phyloP scores from a whole-genome alignment of 2,329 filamentous ascomycete species.

The Periconia digitata region DNA sequence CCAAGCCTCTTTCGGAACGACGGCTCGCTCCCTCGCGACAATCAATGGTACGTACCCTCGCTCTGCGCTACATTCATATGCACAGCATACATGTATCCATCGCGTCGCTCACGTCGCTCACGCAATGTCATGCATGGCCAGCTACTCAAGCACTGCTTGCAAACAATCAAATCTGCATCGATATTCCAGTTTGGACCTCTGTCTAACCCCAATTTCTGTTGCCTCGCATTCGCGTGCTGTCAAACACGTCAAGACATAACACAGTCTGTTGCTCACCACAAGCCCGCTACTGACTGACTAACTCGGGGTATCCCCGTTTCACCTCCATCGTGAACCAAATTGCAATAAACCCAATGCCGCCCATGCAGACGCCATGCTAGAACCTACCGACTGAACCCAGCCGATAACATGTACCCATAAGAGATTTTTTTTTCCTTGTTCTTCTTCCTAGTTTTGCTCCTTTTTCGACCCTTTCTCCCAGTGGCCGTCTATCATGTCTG shows the following conservation, averaged over 20 bases:
- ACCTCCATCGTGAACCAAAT: conserved; percentile 27
- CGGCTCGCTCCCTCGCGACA: neutral
- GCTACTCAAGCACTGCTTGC: too few species aligned
- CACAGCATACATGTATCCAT: too few species aligned
- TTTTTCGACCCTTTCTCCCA: conserved; percentile 8
- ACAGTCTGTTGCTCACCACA: conserved; percentile 15
- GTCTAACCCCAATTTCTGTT: too few species aligned
- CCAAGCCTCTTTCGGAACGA: conserved; percentile 5
- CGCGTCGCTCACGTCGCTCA: too few species aligned
- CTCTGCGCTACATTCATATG: neutral
- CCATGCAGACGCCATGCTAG: conserved; percentile 44
- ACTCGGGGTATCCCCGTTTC: conserved; percentile 21
- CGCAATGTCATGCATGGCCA: too few species aligned
- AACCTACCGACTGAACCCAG: conserved; percentile 27
- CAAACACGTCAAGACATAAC: neutral
- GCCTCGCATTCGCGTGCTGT: neutral
- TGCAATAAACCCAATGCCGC: conserved; percentile 35
- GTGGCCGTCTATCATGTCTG: neutral
- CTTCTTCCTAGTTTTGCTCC: conserved; percentile 8
- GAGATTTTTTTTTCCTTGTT: conserved; percentile 5
- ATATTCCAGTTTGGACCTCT: too few species aligned
- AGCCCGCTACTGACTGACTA: conserved; percentile 11
- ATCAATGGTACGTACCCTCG: neutral
- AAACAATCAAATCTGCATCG: too few species aligned
- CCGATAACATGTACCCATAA: conserved; percentile 8